Conservation (phyloP, 2,329 filamentous ascomycete genomes). For the Ascochyta koolunga region DNA sequence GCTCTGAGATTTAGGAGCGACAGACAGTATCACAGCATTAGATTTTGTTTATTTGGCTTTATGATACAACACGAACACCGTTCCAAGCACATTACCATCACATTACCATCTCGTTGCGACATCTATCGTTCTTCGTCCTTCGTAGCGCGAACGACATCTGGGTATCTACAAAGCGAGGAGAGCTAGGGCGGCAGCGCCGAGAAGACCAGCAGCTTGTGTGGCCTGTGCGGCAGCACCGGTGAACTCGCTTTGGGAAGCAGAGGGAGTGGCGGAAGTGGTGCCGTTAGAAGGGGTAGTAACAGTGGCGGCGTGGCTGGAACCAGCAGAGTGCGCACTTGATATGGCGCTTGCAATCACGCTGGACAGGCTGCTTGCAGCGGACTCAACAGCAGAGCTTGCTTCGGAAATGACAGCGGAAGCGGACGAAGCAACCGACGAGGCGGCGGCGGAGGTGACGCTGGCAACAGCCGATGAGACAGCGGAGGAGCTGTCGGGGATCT, state of each 20-base stretch:
- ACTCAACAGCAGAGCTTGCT: constrained; percentile 10
- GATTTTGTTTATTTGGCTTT: neutral
- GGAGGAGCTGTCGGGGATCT: constrained; percentile 27
- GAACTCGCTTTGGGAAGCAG: constrained; percentile 34
- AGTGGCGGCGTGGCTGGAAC: constrained; percentile 8
- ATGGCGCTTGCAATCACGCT: constrained; percentile 11
- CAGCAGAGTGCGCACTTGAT: constrained; percentile 2
- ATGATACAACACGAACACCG: neutral
- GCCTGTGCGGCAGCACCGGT: constrained; percentile 43
- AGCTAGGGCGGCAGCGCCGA: constrained; percentile 45
- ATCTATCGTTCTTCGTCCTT: neutral
- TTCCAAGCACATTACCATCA: neutral
- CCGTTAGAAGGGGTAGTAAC: constrained; percentile 31
- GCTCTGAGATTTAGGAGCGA: too few species aligned
- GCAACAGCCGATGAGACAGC: constrained; percentile 21
- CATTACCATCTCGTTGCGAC: neutral
- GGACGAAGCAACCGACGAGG: constrained; percentile 2
- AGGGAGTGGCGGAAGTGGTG: constrained; percentile 16
- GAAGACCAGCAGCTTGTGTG: constrained; percentile 41
- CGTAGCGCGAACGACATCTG: too few species aligned
- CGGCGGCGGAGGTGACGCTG: constrained; percentile 9
- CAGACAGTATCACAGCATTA: neutral
- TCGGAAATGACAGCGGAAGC: constrained; percentile 10
- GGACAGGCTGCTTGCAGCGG: constrained; percentile 9
- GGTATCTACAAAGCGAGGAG: constrained; percentile 44